Evolutionary conservation across 2,329 filamentous ascomycete genomes (phyloP), one percentile per base, ranked within the genome.

Genomic region (Aspergillus uvarum): DNA sequence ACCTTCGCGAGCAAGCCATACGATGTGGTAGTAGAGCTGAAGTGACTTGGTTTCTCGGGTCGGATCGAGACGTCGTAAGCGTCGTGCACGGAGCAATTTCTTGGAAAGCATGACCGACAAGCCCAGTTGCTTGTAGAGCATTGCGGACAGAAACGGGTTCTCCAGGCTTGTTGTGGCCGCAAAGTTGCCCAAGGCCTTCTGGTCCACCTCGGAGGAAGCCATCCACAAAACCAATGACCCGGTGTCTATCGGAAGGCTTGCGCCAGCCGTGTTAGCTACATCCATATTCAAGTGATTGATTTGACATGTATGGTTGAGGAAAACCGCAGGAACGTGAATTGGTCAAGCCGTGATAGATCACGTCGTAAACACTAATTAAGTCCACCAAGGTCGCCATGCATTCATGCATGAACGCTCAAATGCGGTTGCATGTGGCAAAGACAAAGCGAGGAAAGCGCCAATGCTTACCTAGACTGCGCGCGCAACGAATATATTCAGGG

Each of bases 131-230:
- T 95, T 95, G 78, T 92, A 97, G 51, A 99, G 85, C 74, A 91
- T 92, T 21, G 76, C 70, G 38, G 74, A 90, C 50, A 98, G 85
- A 19, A 93, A 82, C 3, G 90, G 88, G 71, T 94, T 95, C 68
- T 91, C 88, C 61, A 85, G 80, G 72, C 89, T 87, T 67, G 92
- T 92, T 63, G 87, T 84, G 77, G 88, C 90, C 74, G 95, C 94
- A 74, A 96, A 88, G 73, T 87, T 89, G 79, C 92, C 92, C 71
- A 99, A 84, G 78, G 96, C 96, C 80, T 98, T 99, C 80, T 96
- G 93, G 77, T 99, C 95, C 63, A 98, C 92, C 79, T 96, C 92
- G 62, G 92, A 95, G 74, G 93, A 95, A 79, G 95, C 95, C 95
- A 98, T 99, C 75, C 77, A 79, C 74, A 76, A 69, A 67, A 67